A percentile compares a stretch with the other conserved stretches of the same genome.
phyloP scores from a whole-genome alignment of 306 rosid genomes.

The Cucumis cinereus region DNA sequence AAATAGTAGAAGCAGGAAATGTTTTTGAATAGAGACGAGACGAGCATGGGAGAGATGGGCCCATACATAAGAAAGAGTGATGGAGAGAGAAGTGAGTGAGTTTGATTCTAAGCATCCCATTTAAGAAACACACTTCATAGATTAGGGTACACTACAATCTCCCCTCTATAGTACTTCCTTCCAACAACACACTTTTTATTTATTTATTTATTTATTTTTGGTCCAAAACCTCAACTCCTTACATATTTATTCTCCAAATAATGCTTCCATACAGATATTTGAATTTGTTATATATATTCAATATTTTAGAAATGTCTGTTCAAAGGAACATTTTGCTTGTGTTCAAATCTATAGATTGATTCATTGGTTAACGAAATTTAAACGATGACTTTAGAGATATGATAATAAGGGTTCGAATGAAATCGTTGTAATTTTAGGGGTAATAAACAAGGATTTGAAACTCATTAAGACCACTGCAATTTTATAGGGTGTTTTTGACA shows the following conservation, averaged over 20 bases:
- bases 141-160: not conserved
- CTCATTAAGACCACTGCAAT: no score
- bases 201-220: not conserved
- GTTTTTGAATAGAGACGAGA: not conserved
- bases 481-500: no score
- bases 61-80: not conserved
- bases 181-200: not conserved
- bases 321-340: no score
- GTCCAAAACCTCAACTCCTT: not conserved
- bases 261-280: not conserved
- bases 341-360: no score
- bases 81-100: not conserved
- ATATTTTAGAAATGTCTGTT: no score
- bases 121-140: not conserved
- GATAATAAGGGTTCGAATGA: no score
- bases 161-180: not conserved
- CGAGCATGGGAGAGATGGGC: not conserved
- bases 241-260: not conserved
- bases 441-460: no score
- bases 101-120: conserved; percentile 4
- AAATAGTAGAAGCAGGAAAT: not conserved
- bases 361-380: no score
- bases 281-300: no score
- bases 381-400: no score
- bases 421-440: no score